phyloP scores from a whole-genome alignment of 371 early-diverging fungal species.

The Mucor sp. region DNA sequence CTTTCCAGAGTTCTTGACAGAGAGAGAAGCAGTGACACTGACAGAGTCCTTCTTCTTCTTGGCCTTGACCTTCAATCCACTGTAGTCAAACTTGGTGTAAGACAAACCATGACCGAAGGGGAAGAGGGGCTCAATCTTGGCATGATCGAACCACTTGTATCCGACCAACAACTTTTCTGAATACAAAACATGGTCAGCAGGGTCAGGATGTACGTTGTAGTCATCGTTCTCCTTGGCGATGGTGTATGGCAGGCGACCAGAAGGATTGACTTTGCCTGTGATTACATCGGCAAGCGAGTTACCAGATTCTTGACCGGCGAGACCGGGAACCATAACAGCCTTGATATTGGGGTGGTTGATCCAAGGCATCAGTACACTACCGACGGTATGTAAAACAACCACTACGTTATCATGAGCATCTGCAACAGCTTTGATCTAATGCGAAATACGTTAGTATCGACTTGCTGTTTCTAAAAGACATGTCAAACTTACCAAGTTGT shows the following conservation, averaged over 20 bases:
- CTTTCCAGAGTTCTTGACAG: slow-evolving; percentile 51
- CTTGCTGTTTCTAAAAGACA: not conserved
- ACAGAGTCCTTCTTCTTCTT: slow-evolving; percentile 1
- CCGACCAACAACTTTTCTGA: slow-evolving; percentile 57
- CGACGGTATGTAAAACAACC: slow-evolving; percentile 64
- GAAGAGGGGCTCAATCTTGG: slow-evolving; percentile 51
- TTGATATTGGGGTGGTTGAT: slow-evolving; percentile 58
- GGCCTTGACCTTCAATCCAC: slow-evolving; percentile 23
- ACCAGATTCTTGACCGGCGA: slow-evolving; percentile 64
- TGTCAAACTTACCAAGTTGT: slow-evolving; percentile 45
- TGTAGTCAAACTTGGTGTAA: slow-evolving; percentile 60
- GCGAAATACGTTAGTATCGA: not conserved
- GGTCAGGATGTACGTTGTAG: slow-evolving; percentile 28
- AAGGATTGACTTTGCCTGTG: slow-evolving; percentile 63
- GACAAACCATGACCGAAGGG: slow-evolving; percentile 68
- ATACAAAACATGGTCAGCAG: slow-evolving; percentile 31
- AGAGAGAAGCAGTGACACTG: slow-evolving; percentile 33
- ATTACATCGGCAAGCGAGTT: slow-evolving; percentile 62
- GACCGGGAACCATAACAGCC: slow-evolving; percentile 55
- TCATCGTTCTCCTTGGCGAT: slow-evolving; percentile 46
- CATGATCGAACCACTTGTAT: slow-evolving; percentile 55
- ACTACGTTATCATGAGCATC: slow-evolving; percentile 54
- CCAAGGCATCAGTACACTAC: slow-evolving; percentile 63
- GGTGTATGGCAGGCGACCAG: slow-evolving; percentile 65
- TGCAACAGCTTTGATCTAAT: slow-evolving; percentile 56